Conservation (phyloP, 768 basidiomycete genomes). For the Paxillus involutus region DNA sequence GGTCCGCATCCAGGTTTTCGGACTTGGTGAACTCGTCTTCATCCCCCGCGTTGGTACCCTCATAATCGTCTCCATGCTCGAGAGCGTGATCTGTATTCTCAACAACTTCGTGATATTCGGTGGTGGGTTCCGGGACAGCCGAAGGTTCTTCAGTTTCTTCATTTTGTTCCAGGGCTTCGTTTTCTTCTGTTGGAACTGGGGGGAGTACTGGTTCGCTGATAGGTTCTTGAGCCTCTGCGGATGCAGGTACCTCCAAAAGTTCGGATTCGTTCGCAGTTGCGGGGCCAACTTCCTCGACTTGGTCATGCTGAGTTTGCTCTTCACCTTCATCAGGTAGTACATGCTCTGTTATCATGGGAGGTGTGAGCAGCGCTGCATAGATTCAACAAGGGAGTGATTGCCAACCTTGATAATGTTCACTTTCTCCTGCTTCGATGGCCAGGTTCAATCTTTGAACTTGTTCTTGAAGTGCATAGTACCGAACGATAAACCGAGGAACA, state of each 20-base stretch:
- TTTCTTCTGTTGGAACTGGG: conserved; percentile 5
- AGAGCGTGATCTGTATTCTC: conserved; percentile 13
- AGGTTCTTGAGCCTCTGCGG: conserved; percentile 1
- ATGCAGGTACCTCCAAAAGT: not conserved
- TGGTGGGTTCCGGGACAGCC: conserved; percentile 7
- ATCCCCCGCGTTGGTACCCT: conserved; percentile 12
- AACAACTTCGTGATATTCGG: conserved; percentile 17
- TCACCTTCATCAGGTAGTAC: conserved; percentile 9
- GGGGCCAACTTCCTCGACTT: conserved; percentile 1
- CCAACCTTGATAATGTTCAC: conserved; percentile 22
- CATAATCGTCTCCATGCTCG: conserved; percentile 23
- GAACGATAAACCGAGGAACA: conserved; percentile 62
- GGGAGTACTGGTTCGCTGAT: conserved; percentile 1
- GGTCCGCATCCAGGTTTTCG: conserved; percentile 29
- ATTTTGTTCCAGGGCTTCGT: conserved; percentile 5
- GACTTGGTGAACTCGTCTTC: conserved; percentile 17
- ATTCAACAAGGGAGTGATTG: not conserved
- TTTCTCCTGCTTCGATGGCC: conserved; percentile 13
- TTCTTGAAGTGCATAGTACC: conserved; percentile 64
- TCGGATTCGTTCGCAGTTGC: not conserved
- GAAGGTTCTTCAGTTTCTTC: conserved; percentile 1
- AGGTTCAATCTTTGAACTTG: conserved; percentile 45
- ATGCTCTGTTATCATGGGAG: conserved; percentile 8
- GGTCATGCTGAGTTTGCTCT: conserved; percentile 4
- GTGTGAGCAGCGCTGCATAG: not conserved